These are phyloP conservation scores for Phlebiopsis flavidoalba DNA, from an alignment of 768 basidiomycete genomes.

Conservation along the genomic window DNA sequence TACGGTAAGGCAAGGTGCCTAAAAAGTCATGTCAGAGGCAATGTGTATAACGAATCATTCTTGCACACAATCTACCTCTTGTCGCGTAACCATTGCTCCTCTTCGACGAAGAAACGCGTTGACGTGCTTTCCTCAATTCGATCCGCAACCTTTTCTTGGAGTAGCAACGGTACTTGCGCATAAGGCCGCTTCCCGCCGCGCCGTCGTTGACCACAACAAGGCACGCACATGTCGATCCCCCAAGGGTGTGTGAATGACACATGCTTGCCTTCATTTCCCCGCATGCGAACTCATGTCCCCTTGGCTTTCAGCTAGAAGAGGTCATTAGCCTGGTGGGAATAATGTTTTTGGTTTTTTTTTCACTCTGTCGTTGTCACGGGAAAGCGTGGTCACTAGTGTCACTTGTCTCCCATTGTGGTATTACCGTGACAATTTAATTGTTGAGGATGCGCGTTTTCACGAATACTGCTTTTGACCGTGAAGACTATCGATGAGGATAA, in stretches of 20 bases:
- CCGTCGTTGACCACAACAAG: constrained; percentile 92
- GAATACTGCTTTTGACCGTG: constrained; percentile 94
- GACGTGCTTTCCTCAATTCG: constrained; percentile 76
- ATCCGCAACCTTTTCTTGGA: constrained; percentile 79
- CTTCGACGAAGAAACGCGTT: constrained; percentile 76
- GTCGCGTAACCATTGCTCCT: constrained; percentile 97
- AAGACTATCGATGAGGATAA: too few species aligned
- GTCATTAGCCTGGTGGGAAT: too few species aligned
- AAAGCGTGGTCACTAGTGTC: constrained; percentile 88
- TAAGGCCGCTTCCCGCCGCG: constrained; percentile 78
- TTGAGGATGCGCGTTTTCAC: constrained; percentile 90
- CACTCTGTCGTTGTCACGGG: constrained; percentile 71
- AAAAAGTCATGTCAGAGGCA: neutral
- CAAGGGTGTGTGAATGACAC: constrained; percentile 91
- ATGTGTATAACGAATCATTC: constrained; percentile 55
- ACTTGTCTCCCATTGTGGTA: constrained; percentile 99
- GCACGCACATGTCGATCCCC: constrained; percentile 95
- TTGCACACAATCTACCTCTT: constrained; percentile 80
- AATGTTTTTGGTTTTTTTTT: too few species aligned
- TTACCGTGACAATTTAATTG: constrained; percentile 85
- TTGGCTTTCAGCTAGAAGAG: constrained; percentile 89
- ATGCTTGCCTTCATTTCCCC: constrained; percentile 86
- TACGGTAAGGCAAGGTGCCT: constrained; percentile 97
- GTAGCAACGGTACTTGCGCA: constrained; percentile 88
- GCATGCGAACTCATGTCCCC: constrained; percentile 82